These are phyloP conservation scores for Schwanniomyces pseudopolymorphus DNA, from an alignment of 805 yeast species.

Conservation along the genomic window DNA sequence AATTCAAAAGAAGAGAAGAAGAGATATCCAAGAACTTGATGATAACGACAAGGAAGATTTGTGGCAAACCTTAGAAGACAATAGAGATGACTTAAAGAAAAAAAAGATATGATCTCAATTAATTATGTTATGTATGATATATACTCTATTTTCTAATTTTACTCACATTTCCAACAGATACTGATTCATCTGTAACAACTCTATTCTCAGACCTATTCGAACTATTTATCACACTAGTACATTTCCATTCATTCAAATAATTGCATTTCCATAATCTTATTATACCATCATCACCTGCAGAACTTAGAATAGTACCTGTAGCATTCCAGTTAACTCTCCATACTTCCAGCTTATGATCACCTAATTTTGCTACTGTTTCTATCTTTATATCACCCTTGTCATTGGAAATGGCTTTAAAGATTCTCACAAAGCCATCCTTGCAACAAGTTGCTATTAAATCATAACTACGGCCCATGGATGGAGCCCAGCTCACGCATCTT, in stretches of 20 bases:
- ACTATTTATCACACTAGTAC: constrained; percentile 67
- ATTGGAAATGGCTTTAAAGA: constrained; percentile 67
- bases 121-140: background rate
- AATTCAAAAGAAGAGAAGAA: constrained; percentile 21
- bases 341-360: constrained; percentile 82
- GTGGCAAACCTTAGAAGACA: constrained; percentile 38
- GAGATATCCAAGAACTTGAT: constrained; percentile 13
- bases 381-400: constrained; percentile 38
- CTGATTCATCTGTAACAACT: constrained; percentile 13
- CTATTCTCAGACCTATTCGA: constrained; percentile 24
- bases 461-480: constrained; percentile 86
- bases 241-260: constrained; percentile 81
- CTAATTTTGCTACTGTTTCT: constrained; percentile 64
- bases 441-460: constrained; percentile 94
- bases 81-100: constrained; percentile 29
- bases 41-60: constrained; percentile 37
- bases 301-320: constrained; percentile 88
- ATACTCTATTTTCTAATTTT: constrained; percentile 2
- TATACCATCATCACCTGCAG: constrained; percentile 95
- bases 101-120: constrained; percentile 17
- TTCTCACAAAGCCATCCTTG: constrained; percentile 88
- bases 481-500: constrained; percentile 93
- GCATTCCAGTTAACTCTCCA: constrained; percentile 97
- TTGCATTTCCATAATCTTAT: constrained; percentile 90
- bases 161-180: constrained; percentile 1